These are phyloP conservation scores for Cryomyces minteri DNA, from an alignment of 495 filamentous ascomycete species.

Conservation along the genomic window DNA sequence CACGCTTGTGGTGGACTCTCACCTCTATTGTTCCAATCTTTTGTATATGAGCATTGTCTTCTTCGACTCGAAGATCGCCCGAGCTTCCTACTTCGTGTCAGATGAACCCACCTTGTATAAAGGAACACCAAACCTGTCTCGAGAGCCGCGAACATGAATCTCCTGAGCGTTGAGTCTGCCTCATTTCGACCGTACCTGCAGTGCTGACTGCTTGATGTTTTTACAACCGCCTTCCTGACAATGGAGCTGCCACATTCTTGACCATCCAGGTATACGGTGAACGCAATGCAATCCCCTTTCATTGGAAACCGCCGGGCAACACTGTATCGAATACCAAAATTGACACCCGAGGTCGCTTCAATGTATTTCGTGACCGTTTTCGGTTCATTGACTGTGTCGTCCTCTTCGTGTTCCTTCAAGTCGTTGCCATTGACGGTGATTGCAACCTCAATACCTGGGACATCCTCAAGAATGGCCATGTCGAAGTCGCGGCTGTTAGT, in stretches of 20 bases:
- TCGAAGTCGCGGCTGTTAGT: background rate
- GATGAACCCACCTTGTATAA: background rate
- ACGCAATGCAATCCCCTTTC: background rate
- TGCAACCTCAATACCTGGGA: constrained; percentile 2
- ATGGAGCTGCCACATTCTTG: background rate
- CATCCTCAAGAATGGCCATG: constrained; percentile 1
- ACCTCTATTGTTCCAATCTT: background rate
- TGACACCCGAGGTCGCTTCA: constrained; percentile 1
- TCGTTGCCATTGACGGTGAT: background rate
- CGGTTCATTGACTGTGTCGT: background rate
- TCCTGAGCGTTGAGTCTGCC: background rate
- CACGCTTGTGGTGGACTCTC: background rate
- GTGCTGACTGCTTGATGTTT: background rate
- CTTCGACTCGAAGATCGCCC: background rate
- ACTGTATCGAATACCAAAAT: background rate
- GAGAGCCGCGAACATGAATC: background rate
- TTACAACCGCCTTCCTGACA: background rate
- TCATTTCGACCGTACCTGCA: background rate
- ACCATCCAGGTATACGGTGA: background rate
- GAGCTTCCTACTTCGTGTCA: background rate
- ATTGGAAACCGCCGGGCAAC: background rate
- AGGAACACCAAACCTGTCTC: background rate
- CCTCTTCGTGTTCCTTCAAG: constrained; percentile 3
- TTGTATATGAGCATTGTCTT: background rate
- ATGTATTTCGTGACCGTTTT: constrained; percentile 4